Evolutionary conservation across 2,329 filamentous ascomycete genomes (phyloP), one percentile per base, ranked within the genome.

Genomic region (Ophiostoma piceae): DNA sequence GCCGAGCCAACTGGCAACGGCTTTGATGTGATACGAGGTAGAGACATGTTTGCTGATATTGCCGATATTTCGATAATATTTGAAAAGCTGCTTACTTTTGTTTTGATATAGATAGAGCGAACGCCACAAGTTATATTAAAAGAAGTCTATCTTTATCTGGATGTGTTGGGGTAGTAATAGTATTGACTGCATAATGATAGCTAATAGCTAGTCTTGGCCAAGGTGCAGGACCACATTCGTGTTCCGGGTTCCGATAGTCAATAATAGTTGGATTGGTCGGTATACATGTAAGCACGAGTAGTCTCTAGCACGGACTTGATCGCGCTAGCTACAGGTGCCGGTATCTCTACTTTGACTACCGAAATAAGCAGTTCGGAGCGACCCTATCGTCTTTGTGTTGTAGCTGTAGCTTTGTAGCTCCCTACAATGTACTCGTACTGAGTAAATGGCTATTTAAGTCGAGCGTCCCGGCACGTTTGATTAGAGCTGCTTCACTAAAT

Each of bases 351-450:
- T 57, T 57, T 12, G 51, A 57, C 35, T 37, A 16, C 64, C 64
- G 8, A 66, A 66, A 41, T n/a, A 66, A 66, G 64, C 64, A 66
- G 37, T 39, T 37, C 64, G 64, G 64, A 66, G 64, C 64, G 64
- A 41, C 64, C 64, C 35, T 66, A 66, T 66, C 64, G 22, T 26
- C n/a, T 22, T 57, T 57, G 7, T 22, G 12, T n/a, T 26, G 51
- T 57, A 29, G 22, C 51, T 57, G 1, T 14, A 41, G 39, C 22
- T 57, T n/a, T 6, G 6, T 51, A n/a, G 16, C 16, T 9, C n/a
- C 7, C 26, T 29, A 29, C 26, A 29, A 19, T n/a, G n/a, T n/a
- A n/a, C n/a, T n/a, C n/a, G n/a, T n/a, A 51, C 47, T n/a, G 5
- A 35, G 35, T 35, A 35, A 35, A 35, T 35, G 8, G 35, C 35